These are phyloP conservation scores for Claviceps fusiformis DNA, from an alignment of 2,329 filamentous ascomycete genomes.

Conservation along the genomic window DNA sequence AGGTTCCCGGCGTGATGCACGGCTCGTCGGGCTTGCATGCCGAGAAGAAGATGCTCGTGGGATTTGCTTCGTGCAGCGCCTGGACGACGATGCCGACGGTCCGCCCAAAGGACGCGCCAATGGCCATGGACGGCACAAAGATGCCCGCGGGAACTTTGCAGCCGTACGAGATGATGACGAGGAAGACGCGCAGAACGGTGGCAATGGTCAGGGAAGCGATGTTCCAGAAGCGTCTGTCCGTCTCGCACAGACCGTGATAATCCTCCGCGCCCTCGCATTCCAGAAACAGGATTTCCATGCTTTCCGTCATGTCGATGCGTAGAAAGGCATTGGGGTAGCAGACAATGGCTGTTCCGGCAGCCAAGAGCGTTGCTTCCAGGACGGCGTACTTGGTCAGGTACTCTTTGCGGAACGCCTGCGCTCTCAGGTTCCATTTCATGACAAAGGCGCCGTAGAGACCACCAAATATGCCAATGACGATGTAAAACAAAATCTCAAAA, in stretches of 20 bases:
- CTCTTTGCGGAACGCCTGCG: slow-evolving; percentile 85
- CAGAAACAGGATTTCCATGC: slow-evolving; percentile 93
- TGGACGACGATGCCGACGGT: slow-evolving; percentile 93
- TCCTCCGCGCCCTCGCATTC: slow-evolving; percentile 85
- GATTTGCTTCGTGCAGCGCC: slow-evolving; percentile 72
- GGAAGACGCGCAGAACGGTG: slow-evolving; percentile 63
- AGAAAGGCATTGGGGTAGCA: slow-evolving; percentile 95
- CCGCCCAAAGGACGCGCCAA: slow-evolving; percentile 86
- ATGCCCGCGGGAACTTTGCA: slow-evolving; percentile 97
- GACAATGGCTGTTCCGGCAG: slow-evolving; percentile 73
- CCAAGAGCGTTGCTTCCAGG: slow-evolving; percentile 72
- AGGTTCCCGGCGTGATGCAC: slow-evolving; percentile 94
- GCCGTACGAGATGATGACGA: slow-evolving; percentile 93
- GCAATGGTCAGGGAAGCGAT: slow-evolving; percentile 66
- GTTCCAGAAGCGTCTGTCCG: slow-evolving; percentile 61
- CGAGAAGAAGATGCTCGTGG: slow-evolving; percentile 71
- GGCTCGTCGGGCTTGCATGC: slow-evolving; percentile 82
- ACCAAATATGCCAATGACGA: slow-evolving; percentile 82
- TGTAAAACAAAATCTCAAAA: slow-evolving; percentile 87
- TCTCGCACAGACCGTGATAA: slow-evolving; percentile 80
- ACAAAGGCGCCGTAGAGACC: slow-evolving; percentile 92
- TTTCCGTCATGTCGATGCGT: slow-evolving; percentile 96
- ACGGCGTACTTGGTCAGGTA: slow-evolving; percentile 76
- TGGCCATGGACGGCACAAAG: slow-evolving; percentile 95
- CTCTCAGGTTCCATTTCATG: slow-evolving; percentile 92